Base-by-base conservation (phyloP, 2,329 filamentous ascomycete species). In the Neofusicoccum umdonicola region DNA sequence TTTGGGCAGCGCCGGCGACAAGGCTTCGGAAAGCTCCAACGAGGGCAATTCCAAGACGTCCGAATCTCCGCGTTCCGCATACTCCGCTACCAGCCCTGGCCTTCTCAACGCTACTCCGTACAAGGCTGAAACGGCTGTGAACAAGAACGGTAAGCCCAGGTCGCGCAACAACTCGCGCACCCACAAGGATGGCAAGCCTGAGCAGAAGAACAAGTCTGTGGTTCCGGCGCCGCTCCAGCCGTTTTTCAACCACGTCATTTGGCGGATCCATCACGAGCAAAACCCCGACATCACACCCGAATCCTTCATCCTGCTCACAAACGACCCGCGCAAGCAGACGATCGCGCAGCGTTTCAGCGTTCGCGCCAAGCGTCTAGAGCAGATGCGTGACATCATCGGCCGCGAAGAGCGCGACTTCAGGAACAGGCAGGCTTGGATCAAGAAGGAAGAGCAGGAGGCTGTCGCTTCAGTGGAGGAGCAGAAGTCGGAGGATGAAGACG, bases 291-390 rank as follows among this genome's bases (percentile, higher is more conserved):
- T 79, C 42, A 79, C 81, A 8, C 75, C 83, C 4, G 81, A 81
- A 67, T 80, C 80, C 7, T 84, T 81, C 73, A 83, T 84, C 66
- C 80, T 84, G 67, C 75, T 84, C 48, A 83, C 81, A 62, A 83
- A 84, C 67, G 81, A 84, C 66, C 71, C 77, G 1, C 69, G 70
- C 31, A 83, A 83, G 69, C 78, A 80, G 56, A 70, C 72, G 12
- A 78, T 80, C 64, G 81, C 81, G 15, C 79, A 80, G 62, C 79
- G 81, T 27, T 84, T 84, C 63, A 81, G 82, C 66, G 80, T 84
- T 52, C 78, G 80, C 42, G 77, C 75, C 39, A 83, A 82, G 74
- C 78, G 80, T 60, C 73, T 83, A 7, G 80, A 82, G 69, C 80
- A 83, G 67, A 75, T 84, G 11, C 78, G 81, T 8, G 81, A 83